These are phyloP conservation scores for Usnea hakonensis DNA, from an alignment of 495 filamentous ascomycete genomes.

Conservation along the genomic window DNA sequence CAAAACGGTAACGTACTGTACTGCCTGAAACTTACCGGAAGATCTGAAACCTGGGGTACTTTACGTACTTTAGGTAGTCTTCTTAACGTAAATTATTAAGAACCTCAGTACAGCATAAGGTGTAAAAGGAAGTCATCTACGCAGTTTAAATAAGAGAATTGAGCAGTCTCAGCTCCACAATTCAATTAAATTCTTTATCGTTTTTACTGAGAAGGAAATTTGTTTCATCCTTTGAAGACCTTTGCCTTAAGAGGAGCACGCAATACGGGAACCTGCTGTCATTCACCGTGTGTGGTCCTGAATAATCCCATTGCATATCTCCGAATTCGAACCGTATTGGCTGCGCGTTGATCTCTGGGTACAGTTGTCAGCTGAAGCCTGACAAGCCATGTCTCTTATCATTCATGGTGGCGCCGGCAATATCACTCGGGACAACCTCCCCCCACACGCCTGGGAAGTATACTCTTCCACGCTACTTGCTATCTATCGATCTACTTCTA, in stretches of 20 bases:
- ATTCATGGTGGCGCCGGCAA: conserved; percentile 87
- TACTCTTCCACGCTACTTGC: conserved; percentile 58
- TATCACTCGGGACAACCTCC: conserved; percentile 60
- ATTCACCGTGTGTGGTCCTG: not conserved
- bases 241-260: not conserved
- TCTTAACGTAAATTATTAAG: no score
- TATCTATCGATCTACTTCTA: conserved; percentile 45
- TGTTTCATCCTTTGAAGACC: not conserved
- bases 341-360: not conserved
- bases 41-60: no score
- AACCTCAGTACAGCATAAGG: no score
- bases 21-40: not conserved
- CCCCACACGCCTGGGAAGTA: conserved; percentile 48
- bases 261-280: not conserved
- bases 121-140: no score
- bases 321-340: not conserved
- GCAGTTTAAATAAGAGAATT: no score
- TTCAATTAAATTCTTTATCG: no score
- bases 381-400: conserved; percentile 41
- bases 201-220: not conserved
- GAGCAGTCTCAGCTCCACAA: no score
- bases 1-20: not conserved
- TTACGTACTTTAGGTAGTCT: no score
- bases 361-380: not conserved
- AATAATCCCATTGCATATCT: not conserved